Percentiles rank a stretch among this genome's conserved stretches.
Conservation (phyloP, 2,329 filamentous ascomycete genomes). For the Scedosporium apiospermum region DNA sequence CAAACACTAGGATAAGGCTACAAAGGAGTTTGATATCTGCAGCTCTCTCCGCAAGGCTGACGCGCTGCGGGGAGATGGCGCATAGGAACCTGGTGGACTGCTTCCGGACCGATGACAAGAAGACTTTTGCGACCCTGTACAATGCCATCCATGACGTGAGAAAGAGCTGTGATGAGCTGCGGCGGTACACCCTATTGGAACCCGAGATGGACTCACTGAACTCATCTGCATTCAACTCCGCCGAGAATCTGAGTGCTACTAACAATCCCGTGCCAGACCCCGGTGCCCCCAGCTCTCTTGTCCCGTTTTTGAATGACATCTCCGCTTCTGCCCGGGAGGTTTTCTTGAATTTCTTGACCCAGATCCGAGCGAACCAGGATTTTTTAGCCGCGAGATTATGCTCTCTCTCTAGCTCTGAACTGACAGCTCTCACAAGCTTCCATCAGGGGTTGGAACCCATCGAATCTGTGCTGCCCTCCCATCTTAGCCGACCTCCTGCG, state of each 20-base stretch:
- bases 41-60: constrained; percentile 64
- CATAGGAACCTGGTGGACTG: constrained; percentile 68
- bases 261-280: constrained; percentile 35
- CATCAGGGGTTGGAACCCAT: constrained; percentile 71
- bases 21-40: constrained; percentile 67
- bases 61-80: constrained; percentile 64
- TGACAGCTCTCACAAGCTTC: constrained; percentile 67
- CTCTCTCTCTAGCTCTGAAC: constrained; percentile 64
- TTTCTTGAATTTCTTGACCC: constrained; percentile 69
- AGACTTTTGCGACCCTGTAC: constrained; percentile 63
- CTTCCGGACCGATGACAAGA: constrained; percentile 72
- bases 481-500: constrained; percentile 38
- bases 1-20: constrained; percentile 61
- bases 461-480: constrained; percentile 72
- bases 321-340: constrained; percentile 65
- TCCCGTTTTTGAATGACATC: constrained; percentile 61
- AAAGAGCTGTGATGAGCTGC: constrained; percentile 64
- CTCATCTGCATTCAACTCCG: constrained; percentile 32
- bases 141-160: constrained; percentile 72
- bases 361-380: constrained; percentile 76
- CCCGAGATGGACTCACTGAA: constrained; percentile 56
- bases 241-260: constrained; percentile 29
- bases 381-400: constrained; percentile 79
- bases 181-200: constrained; percentile 61
- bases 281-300: constrained; percentile 28